Evolutionary conservation across 768 basidiomycete species (phyloP).

Genomic region (Pleurotus pulmonarius): DNA sequence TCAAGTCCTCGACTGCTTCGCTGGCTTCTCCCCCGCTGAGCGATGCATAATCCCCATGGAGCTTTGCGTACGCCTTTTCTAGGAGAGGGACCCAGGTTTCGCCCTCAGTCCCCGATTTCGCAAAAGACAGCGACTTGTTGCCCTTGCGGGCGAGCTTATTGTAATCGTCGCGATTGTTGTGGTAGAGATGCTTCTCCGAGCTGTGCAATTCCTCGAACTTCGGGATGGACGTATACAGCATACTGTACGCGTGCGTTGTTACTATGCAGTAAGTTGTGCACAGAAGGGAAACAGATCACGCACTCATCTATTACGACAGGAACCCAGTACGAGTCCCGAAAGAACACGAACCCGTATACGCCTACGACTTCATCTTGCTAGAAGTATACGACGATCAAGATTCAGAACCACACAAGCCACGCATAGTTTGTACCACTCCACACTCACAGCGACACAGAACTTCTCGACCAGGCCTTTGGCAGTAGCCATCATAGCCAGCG

Average conservation of each 20-base stretch:
- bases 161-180: constrained; percentile 45
- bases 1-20: constrained; percentile 55
- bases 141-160: constrained; percentile 41
- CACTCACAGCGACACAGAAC: constrained; percentile 44
- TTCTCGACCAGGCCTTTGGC: constrained; percentile 42
- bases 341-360: constrained; percentile 58
- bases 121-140: constrained; percentile 46
- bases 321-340: constrained; percentile 48
- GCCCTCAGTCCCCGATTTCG: constrained; percentile 39
- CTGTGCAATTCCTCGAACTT: constrained; percentile 46
- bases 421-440: not conserved
- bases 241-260: constrained; percentile 25
- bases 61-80: constrained; percentile 58
- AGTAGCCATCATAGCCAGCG: constrained; percentile 45
- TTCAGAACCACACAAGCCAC: too few species aligned
- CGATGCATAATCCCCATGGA: constrained; percentile 47
- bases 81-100: constrained; percentile 58
- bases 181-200: constrained; percentile 41
- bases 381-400: not conserved
- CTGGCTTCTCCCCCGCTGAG: constrained; percentile 37
- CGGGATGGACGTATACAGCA: constrained; percentile 45
- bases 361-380: constrained; percentile 50
- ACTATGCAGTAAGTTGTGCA: not conserved
- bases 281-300: constrained; percentile 14
- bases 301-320: constrained; percentile 57